Base-by-base conservation (phyloP, 1,139 yeast species). In the Candida gigantensis region DNA sequence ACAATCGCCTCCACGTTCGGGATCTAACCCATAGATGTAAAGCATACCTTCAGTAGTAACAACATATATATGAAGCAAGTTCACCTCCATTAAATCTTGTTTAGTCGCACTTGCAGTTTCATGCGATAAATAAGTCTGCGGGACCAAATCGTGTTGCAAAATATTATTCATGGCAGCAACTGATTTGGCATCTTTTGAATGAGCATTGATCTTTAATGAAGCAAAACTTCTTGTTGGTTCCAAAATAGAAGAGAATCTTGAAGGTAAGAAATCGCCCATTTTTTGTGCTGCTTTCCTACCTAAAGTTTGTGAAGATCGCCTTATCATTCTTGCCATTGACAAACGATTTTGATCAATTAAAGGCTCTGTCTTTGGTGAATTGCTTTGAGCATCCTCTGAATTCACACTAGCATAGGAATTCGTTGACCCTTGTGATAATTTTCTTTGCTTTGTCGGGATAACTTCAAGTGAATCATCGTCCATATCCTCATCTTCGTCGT, bases 141-240 rank as follows among this genome's bases (percentile, higher is more conserved):
- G 70, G 2, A 67, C 65, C 24, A 60, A 44, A 42, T 65, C 72
- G 27, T 61, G 65, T 35, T 55, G 60, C n/a, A 72, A 43, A 32
- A 69, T 77, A 36, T 60, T 66, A 14, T 71, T 74, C 50, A 81
- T 72, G 4, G 78, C 77, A 2, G 84, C 85, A 25, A 80, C 77
- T 4, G 83, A 74, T 49, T 77, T 77, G n/a, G 77, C 75, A 39
- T 81, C 85, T 40, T 71, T 72, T n/a, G 65, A 64, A 12, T 74
- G 65, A 2, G 82, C 72, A 8, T 92, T 95, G 16, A 92, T 79
- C 57, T 89, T 90, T 50, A 92, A 70, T 16, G 89, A 88, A 0
- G 98, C 97, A 72, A 92, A 92, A 55, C 90, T 97, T 39, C 98
- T 73, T 12, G 88, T 84, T 6, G 97, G 96, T 55, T 90, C 97